Evolutionary conservation across 2,329 filamentous ascomycete species (phyloP).

Genomic region (Aspergillus caelatus): DNA sequence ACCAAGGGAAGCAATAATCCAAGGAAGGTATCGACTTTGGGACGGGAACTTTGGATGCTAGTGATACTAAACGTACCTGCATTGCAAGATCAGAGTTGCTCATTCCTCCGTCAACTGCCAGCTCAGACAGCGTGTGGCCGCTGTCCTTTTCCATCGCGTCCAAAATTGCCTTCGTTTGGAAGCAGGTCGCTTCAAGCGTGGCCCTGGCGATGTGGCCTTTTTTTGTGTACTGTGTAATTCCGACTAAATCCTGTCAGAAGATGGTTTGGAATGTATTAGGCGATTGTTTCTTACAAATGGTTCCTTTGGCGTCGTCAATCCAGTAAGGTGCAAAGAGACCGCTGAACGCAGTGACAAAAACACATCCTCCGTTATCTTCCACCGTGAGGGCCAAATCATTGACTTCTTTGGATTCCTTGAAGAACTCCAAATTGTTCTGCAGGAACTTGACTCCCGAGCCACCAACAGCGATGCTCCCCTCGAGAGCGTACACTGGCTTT

Average conservation of each 20-base stretch:
- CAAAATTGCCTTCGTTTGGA: slow-evolving; percentile 90
- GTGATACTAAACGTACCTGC: slow-evolving; percentile 56
- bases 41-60: not conserved
- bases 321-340: slow-evolving; percentile 92
- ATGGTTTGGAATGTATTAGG: not conserved
- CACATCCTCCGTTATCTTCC: slow-evolving; percentile 77
- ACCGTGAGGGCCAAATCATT: slow-evolving; percentile 66
- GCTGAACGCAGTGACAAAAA: slow-evolving; percentile 88
- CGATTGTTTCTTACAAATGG: slow-evolving; percentile 62
- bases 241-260: slow-evolving; percentile 53
- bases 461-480: slow-evolving; percentile 81
- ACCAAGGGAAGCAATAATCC: not conserved
- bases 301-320: slow-evolving; percentile 92
- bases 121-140: slow-evolving; percentile 71
- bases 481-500: slow-evolving; percentile 76
- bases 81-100: slow-evolving; percentile 86
- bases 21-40: not conserved
- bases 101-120: slow-evolving; percentile 87
- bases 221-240: slow-evolving; percentile 82
- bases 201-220: slow-evolving; percentile 85
- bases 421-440: slow-evolving; percentile 66
- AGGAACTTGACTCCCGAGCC: slow-evolving; percentile 78
- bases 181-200: slow-evolving; percentile 87
- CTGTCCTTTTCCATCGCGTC: slow-evolving; percentile 90
- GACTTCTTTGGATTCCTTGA: slow-evolving; percentile 63